Evolutionary conservation across 2,329 filamentous ascomycete species (phyloP), one percentile per base, ranked within the genome.

Genomic region (Aureobasidium sp.): DNA sequence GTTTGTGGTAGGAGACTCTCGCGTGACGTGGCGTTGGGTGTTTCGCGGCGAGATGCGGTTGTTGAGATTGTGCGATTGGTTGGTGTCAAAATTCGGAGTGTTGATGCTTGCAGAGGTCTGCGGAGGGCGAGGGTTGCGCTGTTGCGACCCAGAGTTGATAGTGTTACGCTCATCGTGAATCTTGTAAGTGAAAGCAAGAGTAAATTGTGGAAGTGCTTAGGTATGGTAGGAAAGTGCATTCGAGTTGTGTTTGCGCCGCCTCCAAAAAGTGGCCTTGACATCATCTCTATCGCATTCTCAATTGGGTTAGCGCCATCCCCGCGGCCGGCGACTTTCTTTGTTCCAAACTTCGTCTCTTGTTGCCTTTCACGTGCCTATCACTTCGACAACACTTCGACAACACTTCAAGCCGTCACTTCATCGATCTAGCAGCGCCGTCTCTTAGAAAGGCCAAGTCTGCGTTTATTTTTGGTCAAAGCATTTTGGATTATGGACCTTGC

Each of bases 1-100:
- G 91, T 93, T 69, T 80, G 71, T 38, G 73, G 71, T 10, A 54
- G 36, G 16, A 69, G 68, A 4, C 66, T 66, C 25, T 69, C 67
- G 43, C 60, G 61, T 8, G 60, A 23, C 6, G 42, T 51, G 16
- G 36, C 33, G 42, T 38, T 58, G 15, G 53, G 42, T 5, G 10
- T 11, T 1, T 51, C 47, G 18, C 10, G 47, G 11, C n/a, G 36
- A 1, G 33, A 36, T 11, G 38, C 43, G 18, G 36, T 54, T 33
- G 60, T 54, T 36, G 60, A 54, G 50, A 54, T 18, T 53, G 25
- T 54, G 10, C 36, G 60, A 15, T 27, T 53, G 16, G 33, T 51
- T 23, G 38, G 36, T 15, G 33, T 51, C n/a, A 50, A 4, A 9
- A 33, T 61, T 23, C 43, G 58, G 31, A 27, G 38, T 54, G 60